A percentile compares a stretch with the other conserved stretches of the same genome.
Conservation (phyloP, 164 flowering plant genomes). For the Chimonanthus praecox region DNA sequence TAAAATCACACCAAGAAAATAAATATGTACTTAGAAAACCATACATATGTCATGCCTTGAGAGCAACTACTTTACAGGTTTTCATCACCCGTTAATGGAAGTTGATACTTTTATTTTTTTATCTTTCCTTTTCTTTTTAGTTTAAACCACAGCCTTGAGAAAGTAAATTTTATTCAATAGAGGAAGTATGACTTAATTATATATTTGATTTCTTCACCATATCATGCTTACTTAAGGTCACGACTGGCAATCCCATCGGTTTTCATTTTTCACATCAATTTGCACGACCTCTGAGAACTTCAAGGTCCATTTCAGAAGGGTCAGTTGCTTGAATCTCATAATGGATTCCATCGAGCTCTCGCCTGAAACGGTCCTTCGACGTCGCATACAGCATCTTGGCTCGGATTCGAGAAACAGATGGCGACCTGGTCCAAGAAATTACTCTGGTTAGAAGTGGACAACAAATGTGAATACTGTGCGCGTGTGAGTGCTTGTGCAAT, state of each 20-base stretch:
- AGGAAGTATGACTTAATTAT: background rate
- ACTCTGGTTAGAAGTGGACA: background rate
- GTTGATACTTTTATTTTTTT: background rate
- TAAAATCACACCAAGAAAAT: background rate
- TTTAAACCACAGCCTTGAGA: background rate
- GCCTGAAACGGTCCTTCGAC: conserved; percentile 61
- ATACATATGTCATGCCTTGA: background rate
- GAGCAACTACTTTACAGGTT: background rate
- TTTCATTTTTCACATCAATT: background rate
- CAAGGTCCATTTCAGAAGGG: conserved; percentile 76
- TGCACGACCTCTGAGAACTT: conserved; percentile 65
- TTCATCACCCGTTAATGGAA: background rate
- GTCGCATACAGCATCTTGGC: conserved; percentile 85
- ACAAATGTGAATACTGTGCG: too few relatives aligned
- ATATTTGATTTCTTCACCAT: background rate
- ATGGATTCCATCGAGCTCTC: conserved; percentile 66
- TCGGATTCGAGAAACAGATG: conserved; percentile 53
- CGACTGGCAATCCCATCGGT: background rate
- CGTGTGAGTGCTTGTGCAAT: too few relatives aligned
- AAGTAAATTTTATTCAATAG: background rate
- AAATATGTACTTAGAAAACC: background rate
- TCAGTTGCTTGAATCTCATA: conserved; percentile 88
- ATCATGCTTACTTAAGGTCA: background rate
- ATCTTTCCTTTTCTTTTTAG: background rate
- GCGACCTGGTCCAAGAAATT: conserved; percentile 46